Percentiles rank a stretch among this genome's conserved stretches.
Evolutionary conservation across 2,329 filamentous ascomycete genomes (phyloP).

Genomic region (Remersonia thermophila): DNA sequence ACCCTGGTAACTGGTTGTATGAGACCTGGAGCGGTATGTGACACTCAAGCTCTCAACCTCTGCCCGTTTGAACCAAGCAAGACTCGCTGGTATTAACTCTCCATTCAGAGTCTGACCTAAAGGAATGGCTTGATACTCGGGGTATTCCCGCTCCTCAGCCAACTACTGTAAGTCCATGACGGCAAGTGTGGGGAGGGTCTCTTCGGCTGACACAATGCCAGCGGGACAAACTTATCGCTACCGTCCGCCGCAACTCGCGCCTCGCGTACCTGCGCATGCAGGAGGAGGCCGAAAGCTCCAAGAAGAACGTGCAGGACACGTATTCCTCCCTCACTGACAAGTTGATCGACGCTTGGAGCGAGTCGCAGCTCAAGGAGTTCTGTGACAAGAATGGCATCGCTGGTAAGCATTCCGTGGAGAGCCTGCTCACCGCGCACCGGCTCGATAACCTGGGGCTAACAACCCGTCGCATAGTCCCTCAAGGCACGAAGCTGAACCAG

Average conservation of each 20-base stretch:
- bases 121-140: slow-evolving; percentile 82
- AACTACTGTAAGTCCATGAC: slow-evolving; percentile 35
- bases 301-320: slow-evolving; percentile 54
- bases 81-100: too few relatives aligned
- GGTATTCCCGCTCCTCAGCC: slow-evolving; percentile 81
- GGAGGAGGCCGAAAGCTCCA: slow-evolving; percentile 46
- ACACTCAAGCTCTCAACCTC: too few relatives aligned
- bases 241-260: slow-evolving; percentile 81
- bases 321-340: slow-evolving; percentile 68
- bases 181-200: background rate
- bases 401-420: slow-evolving; percentile 19
- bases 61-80: too few relatives aligned
- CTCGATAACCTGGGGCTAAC: slow-evolving; percentile 1
- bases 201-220: too few relatives aligned
- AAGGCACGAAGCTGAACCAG: slow-evolving; percentile 84
- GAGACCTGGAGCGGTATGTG: slow-evolving; percentile 58
- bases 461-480: slow-evolving; percentile 51
- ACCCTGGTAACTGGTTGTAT: slow-evolving; percentile 94
- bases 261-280: slow-evolving; percentile 60
- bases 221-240: slow-evolving; percentile 80
- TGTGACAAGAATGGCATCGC: slow-evolving; percentile 76
- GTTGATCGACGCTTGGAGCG: slow-evolving; percentile 81
- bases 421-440: too few relatives aligned
- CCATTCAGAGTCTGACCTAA: slow-evolving; percentile 65
- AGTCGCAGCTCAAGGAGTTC: slow-evolving; percentile 81